Evolutionary conservation across 1,284 basidiomycete species (phyloP).

Genomic region (Calocybe gambosa): DNA sequence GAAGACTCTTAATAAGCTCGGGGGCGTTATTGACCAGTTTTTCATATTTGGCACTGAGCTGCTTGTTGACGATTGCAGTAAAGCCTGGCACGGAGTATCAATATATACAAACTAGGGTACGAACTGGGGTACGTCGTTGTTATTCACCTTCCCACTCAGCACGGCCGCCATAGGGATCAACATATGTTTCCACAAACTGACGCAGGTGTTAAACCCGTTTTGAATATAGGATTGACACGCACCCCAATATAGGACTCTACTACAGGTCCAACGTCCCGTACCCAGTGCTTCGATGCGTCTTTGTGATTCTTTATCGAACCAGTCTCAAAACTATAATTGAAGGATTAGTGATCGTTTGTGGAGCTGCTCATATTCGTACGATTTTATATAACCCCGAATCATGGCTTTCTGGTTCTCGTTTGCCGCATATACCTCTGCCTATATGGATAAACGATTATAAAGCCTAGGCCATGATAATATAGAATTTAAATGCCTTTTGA

Average conservation of each 20-base stretch:
- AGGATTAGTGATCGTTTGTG: not conserved
- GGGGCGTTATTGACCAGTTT: conserved; percentile 69
- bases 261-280: conserved; percentile 80
- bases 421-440: conserved; percentile 69
- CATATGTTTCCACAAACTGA: conserved; percentile 74
- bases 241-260: conserved; percentile 82
- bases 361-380: conserved; percentile 40
- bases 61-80: conserved; percentile 82
- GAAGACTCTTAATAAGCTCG: conserved; percentile 70
- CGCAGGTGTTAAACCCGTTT: conserved; percentile 16
- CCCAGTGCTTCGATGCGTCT: conserved; percentile 72
- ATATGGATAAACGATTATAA: conserved; percentile 1
- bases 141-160: conserved; percentile 79
- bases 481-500: conserved; percentile 39
- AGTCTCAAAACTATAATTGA: conserved; percentile 52
- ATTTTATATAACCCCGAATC: conserved; percentile 74
- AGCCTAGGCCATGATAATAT: not conserved
- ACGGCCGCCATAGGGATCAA: conserved; percentile 77
- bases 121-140: too few relatives aligned
- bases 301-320: conserved; percentile 78
- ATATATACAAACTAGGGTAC: not conserved
- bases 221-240: conserved; percentile 23
- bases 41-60: conserved; percentile 75
- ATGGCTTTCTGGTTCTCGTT: conserved; percentile 69
- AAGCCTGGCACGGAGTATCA: conserved; percentile 49